Base-by-base conservation (phyloP, 2,329 filamentous ascomycete species). In the Didymella pomorum region DNA sequence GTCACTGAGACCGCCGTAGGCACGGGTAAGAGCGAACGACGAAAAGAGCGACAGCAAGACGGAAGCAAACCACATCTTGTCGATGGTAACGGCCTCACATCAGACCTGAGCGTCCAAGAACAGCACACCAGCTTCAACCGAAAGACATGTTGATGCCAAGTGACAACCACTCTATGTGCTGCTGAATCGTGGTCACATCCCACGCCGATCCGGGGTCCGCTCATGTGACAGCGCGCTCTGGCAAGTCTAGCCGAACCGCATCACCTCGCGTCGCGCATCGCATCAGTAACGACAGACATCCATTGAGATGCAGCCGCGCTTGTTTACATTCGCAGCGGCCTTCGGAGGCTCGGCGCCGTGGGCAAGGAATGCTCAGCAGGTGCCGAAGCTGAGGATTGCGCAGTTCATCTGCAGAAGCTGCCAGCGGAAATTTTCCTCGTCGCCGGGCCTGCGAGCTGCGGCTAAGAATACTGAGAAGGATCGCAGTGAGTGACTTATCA, bases 1-100 rank as follows among this genome's bases (percentile, higher is more conserved):
- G 79, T 97, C 90, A 55, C 91, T 91, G 60, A 98, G 82, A 48
- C 81, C 70, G 28, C 80, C 79, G 76, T 89, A 89, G 56, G 84
- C 83, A 47, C 70, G 45, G 25, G 71, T 71, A 41, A 74, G 50
- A 60, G 62, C 75, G 61, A 70, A 31, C 20, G 71, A 37, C 12
- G 64, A 57, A 51, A 63, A 25, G 42, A 76, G 65, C 58, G 66
- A 64, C 42, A 72, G 51, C 31, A 75, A 51, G 51, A 64, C 54
- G 52, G 47, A 52, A 43, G 57, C 55, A 35, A 72, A 60, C 49
- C 70, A 60, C 64, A 67, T 65, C 16, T 14, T 63, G 50, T 18
- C 52, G 23, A 25, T 25, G 7, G 4, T 25, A 47, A 39, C 33
- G 26, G 18, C 23, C 44, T 71, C 56, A 66, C 63, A 69, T 66